These are phyloP conservation scores for Closterium sp. DNA, from an alignment of 139 green algal species.

Conservation along the genomic window DNA sequence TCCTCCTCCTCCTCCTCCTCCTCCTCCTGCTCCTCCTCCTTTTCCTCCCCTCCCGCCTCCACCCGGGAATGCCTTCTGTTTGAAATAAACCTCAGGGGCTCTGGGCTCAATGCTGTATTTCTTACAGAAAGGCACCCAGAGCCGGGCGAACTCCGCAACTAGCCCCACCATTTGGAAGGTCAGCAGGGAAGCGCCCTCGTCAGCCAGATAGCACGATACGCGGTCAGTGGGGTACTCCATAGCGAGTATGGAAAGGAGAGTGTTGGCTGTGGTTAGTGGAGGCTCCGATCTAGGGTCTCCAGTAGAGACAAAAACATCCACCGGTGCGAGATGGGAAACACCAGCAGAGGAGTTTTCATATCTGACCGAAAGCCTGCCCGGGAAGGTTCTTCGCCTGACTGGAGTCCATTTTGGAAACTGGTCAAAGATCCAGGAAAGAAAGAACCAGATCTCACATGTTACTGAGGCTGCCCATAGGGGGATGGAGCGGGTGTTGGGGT, in stretches of 20 bases:
- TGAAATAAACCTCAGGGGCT: constrained; percentile 44
- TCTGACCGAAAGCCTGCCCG: neutral
- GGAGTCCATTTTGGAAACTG: constrained; percentile 30
- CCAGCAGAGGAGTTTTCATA: neutral
- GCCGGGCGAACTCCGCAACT: constrained; percentile 25
- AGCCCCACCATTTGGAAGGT: constrained; percentile 31
- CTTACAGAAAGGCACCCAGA: constrained; percentile 52
- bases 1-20: constrained; percentile 2
- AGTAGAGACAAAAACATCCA: constrained; percentile 41
- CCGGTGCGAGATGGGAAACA: neutral
- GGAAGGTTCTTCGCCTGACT: constrained; percentile 19
- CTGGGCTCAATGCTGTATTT: constrained; percentile 43
- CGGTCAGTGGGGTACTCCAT: constrained; percentile 38
- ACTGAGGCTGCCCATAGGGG: constrained; percentile 29
- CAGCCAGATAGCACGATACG: constrained; percentile 15
- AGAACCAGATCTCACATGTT: constrained; percentile 44
- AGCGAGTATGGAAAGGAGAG: constrained; percentile 30
- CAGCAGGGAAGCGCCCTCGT: constrained; percentile 37
- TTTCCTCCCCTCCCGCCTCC: neutral
- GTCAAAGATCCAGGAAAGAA: constrained; percentile 40
- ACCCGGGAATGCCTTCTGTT: constrained; percentile 28
- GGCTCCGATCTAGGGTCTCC: constrained; percentile 41
- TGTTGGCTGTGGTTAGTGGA: constrained; percentile 31
- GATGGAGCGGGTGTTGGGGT: constrained; percentile 21
- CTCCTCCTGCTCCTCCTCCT: constrained; percentile 8